A percentile compares a stretch with the other conserved stretches of the same genome.
These are phyloP conservation scores for Penicillium concentricum DNA, from an alignment of 2,329 filamentous ascomycete genomes.

Conservation along the genomic window DNA sequence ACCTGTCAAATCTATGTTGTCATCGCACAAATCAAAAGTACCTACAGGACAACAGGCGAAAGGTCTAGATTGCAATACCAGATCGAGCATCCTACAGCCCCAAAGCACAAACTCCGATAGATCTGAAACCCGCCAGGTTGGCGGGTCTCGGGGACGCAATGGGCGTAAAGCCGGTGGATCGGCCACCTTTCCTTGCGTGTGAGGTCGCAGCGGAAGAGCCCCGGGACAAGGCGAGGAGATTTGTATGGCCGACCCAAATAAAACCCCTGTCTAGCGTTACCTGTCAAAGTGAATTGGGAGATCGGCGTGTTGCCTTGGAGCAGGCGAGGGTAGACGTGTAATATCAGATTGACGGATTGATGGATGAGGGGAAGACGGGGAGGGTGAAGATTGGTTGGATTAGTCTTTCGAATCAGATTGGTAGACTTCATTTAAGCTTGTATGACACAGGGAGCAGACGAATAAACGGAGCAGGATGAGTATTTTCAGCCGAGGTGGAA, in stretches of 20 bases:
- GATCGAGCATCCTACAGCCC: not conserved
- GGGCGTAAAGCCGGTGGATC: conserved; percentile 8
- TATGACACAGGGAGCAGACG: not conserved
- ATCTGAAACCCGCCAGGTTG: conserved; percentile 17
- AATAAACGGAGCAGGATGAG: not conserved
- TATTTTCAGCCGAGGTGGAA: not conserved
- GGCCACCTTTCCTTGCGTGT: conserved; percentile 6
- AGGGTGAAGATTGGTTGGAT: not conserved
- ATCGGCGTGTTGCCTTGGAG: not conserved
- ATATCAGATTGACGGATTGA: not conserved
- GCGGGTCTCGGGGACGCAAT: conserved; percentile 13
- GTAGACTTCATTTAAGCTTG: not conserved
- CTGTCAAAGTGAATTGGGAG: not conserved
- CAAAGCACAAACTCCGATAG: conserved; percentile 11
- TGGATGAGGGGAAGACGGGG: not conserved
- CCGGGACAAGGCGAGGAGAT: not conserved
- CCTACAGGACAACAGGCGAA: not conserved
- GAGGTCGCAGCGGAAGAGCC: not conserved
- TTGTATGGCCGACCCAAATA: not conserved
- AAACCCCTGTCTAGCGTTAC: conserved; percentile 3
- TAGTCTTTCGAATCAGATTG: not conserved
- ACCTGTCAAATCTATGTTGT: not conserved
- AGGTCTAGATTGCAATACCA: not conserved
- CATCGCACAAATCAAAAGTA: not conserved
- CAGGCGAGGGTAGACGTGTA: not conserved